Base-by-base conservation (phyloP, 225 moss, liverwort and hornwort genomes). In the Pleurozium schreberi region DNA sequence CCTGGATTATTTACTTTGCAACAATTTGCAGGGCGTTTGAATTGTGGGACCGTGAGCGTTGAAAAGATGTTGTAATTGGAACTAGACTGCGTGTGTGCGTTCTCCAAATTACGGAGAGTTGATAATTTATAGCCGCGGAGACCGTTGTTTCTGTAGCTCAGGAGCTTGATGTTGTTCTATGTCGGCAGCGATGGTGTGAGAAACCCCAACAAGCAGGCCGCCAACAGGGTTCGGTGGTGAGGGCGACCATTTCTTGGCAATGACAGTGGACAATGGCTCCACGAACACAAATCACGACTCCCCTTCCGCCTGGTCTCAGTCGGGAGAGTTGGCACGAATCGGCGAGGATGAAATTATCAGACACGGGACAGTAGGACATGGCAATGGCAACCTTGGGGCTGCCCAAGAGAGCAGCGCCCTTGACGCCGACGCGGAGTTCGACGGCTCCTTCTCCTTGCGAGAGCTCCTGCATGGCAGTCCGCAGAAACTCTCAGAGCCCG, bases 331-430 rank as follows among this genome's bases (percentile, higher is more conserved):
- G 87, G 89, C 58, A 55, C 86, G 90, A 40, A 90, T 87, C 17
- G 62, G 82, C 42, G 93, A 94, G 86, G 86, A 87, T 42, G 92
- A 93, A 80, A 89, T 87, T 50, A 75, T 71, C 30, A 53, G 88
- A 78, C 40, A 62, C 49, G 82, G 77, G 84, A 31, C 23, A 53
- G 43, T 70, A 76, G 87, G 71, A 81, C 86, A 88, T 70, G 71
- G 90, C 59, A 84, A 66, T 57, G 87, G 77, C 61, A 87, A 88
- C 66, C 45, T 40, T 70, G 64, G 90, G 30, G 64, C 82, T 66
- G 71, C 73, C 42, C 43, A 43, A 63, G 82, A 55, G 14, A 88
- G 67, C 38, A 47, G 70, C 69, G 27, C 50, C 65, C 38, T 70
- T 76, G 80, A 67, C 36, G 81, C 69, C 15, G 81, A 85, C 76